These are phyloP conservation scores for Phytophthora aleatoria DNA, from an alignment of 352 stramenopile species.

Conservation along the genomic window DNA sequence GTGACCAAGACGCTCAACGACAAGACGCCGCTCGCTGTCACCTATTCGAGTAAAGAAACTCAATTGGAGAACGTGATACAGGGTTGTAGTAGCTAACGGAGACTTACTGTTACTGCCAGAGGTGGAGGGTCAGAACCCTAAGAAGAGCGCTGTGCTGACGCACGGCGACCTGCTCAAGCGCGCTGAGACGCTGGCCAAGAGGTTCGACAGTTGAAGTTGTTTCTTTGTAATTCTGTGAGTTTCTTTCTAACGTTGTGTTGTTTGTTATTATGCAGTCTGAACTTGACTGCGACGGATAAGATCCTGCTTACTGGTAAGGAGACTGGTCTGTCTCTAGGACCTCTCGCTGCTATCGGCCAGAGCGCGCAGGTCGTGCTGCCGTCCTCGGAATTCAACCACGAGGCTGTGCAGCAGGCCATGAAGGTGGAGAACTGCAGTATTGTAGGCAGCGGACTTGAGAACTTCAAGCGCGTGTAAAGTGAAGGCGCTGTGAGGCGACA, in stretches of 20 bases:
- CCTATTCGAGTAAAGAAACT: slow-evolving; percentile 69
- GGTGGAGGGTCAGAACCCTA: slow-evolving; percentile 74
- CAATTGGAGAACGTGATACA: not conserved
- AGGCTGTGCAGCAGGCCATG: slow-evolving; percentile 75
- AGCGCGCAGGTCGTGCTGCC: slow-evolving; percentile 82
- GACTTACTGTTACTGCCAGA: slow-evolving; percentile 42
- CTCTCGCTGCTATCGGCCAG: slow-evolving; percentile 73
- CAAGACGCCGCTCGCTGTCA: slow-evolving; percentile 75
- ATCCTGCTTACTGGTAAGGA: slow-evolving; percentile 79
- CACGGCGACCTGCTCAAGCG: slow-evolving; percentile 85
- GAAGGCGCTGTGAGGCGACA: slow-evolving; percentile 7
- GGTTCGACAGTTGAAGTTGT: slow-evolving; percentile 39
- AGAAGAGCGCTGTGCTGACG: slow-evolving; percentile 79
- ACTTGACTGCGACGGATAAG: slow-evolving; percentile 81
- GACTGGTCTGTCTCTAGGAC: slow-evolving; percentile 65
- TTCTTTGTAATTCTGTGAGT: not conserved
- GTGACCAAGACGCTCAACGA: slow-evolving; percentile 65
- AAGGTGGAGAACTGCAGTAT: slow-evolving; percentile 82
- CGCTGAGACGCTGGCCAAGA: slow-evolving; percentile 69
- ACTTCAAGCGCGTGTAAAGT: slow-evolving; percentile 87
- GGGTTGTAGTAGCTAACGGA: slow-evolving; percentile 2
- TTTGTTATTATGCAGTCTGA: slow-evolving; percentile 45
- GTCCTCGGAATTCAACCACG: slow-evolving; percentile 67
- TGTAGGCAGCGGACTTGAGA: slow-evolving; percentile 69
- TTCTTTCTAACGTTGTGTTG: slow-evolving; percentile 1